Conservation (phyloP, 257 asterid genomes). For the Solanum bulbocastanum region DNA sequence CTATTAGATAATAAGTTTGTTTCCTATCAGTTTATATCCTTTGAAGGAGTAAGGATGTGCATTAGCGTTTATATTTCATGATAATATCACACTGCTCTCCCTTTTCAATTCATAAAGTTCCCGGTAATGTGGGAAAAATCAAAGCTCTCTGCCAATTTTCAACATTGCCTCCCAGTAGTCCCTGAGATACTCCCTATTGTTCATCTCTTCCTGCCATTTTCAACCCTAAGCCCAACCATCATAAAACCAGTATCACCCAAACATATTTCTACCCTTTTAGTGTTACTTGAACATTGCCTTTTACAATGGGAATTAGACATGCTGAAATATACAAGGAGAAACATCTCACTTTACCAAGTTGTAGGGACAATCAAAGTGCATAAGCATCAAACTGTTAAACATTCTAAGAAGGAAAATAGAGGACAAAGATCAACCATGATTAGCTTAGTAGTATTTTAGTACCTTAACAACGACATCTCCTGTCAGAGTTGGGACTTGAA, state of each 20-base stretch:
- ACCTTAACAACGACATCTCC: conserved; percentile 95
- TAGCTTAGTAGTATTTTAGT: not conserved
- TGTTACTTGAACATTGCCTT: not conserved
- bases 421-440: not conserved
- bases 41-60: not conserved
- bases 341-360: not conserved
- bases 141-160: not conserved
- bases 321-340: not conserved
- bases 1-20: not conserved
- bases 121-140: not conserved
- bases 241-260: not conserved
- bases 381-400: not conserved
- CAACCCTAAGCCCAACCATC: not conserved
- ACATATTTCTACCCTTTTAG: not conserved
- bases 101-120: not conserved
- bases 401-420: not conserved
- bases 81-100: not conserved
- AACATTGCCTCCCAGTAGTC: not conserved
- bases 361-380: not conserved
- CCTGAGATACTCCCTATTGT: not conserved
- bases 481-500: conserved; percentile 77
- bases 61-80: not conserved
- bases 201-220: not conserved
- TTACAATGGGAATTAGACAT: not conserved
- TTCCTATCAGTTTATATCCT: not conserved